A percentile compares a stretch with the other conserved stretches of the same genome.
These are phyloP conservation scores for Hyaloperonospora arabidopsidis DNA, from an alignment of 352 stramenopile genomes.

Conservation along the genomic window DNA sequence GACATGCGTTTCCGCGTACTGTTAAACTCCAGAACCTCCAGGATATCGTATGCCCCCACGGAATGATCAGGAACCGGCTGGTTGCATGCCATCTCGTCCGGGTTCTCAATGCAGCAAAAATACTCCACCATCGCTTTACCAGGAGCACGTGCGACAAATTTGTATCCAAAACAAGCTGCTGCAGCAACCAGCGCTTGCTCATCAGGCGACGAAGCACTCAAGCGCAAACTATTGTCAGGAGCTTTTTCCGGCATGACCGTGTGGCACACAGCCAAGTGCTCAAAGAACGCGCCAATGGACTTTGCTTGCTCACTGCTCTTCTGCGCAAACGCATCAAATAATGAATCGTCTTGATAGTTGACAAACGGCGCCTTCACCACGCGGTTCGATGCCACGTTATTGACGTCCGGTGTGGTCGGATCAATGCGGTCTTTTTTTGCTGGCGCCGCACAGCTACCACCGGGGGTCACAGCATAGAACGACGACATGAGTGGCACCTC, in stretches of 20 bases:
- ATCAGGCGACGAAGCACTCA: slow-evolving; percentile 89
- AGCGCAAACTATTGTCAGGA: slow-evolving; percentile 67
- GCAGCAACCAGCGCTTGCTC: slow-evolving; percentile 85
- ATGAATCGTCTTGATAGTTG: slow-evolving; percentile 79
- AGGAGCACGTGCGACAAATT: slow-evolving; percentile 59
- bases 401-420: slow-evolving; percentile 8
- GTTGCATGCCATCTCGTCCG: slow-evolving; percentile 21
- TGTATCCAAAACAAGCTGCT: slow-evolving; percentile 76
- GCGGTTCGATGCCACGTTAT: slow-evolving; percentile 35
- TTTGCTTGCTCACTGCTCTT: slow-evolving; percentile 38
- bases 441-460: slow-evolving; percentile 20
- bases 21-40: slow-evolving; percentile 93
- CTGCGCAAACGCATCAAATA: slow-evolving; percentile 53
- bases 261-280: slow-evolving; percentile 88
- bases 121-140: slow-evolving; percentile 72
- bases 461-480: slow-evolving; percentile 28
- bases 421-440: slow-evolving; percentile 33
- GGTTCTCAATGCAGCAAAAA: slow-evolving; percentile 49
- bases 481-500: slow-evolving; percentile 28
- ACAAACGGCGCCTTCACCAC: slow-evolving; percentile 72
- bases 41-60: slow-evolving; percentile 66
- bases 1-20: slow-evolving; percentile 94
- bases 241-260: slow-evolving; percentile 96
- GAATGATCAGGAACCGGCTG: slow-evolving; percentile 29
- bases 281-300: slow-evolving; percentile 69